phyloP scores from a whole-genome alignment of 75 land plant species.

The Pinus taeda region DNA sequence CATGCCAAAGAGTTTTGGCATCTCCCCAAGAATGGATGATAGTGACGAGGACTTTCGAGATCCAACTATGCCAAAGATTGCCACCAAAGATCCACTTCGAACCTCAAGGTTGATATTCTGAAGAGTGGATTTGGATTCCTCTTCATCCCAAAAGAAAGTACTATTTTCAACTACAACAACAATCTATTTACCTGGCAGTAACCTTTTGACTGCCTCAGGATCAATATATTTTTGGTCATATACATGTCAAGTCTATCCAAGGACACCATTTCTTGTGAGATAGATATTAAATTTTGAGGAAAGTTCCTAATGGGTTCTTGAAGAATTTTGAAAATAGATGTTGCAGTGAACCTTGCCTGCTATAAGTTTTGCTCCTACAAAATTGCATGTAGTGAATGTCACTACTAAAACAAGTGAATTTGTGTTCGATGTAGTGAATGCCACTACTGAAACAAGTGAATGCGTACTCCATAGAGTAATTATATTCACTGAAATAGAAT shows the following conservation, averaged over 20 bases:
- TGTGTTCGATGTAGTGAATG: constrained; percentile 66
- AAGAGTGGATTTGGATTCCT: constrained; percentile 29
- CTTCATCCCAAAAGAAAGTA: constrained; percentile 80
- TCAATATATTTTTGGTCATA: constrained; percentile 72
- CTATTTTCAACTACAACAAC: constrained; percentile 22
- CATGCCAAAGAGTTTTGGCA: constrained; percentile 76
- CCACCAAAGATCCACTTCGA: constrained; percentile 60
- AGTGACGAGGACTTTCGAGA: constrained; percentile 90
- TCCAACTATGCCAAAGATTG: constrained; percentile 90
- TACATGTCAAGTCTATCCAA: constrained; percentile 71
- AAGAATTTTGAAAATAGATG: constrained; percentile 75
- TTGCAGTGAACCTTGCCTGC: constrained; percentile 84
- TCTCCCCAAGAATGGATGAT: constrained; percentile 85
- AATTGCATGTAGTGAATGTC: constrained; percentile 62
- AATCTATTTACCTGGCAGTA: too few species aligned
- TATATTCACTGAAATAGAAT: constrained; percentile 58
- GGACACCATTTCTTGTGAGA: constrained; percentile 85
- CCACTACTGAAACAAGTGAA: constrained; percentile 49
- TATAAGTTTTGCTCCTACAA: constrained; percentile 41
- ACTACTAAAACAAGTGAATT: constrained; percentile 56
- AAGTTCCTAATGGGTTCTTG: constrained; percentile 89
- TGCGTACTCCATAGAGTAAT: constrained; percentile 64
- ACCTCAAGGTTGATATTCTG: constrained; percentile 48
- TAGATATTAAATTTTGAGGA: constrained; percentile 82
- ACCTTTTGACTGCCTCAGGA: too few species aligned